phyloP scores from a whole-genome alignment of 805 yeast genomes.

The fission yeast (Schizosaccharomyces pombe) region ASM294v3 CU329670.1:2212001-2212500 shows the following conservation, averaged over 20 bases:
- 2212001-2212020: background rate
- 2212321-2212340: background rate
- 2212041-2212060: background rate
- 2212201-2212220: background rate
- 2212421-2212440: background rate
- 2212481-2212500: background rate
- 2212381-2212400: no score
- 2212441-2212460: background rate
- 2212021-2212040: background rate
- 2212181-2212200: background rate
- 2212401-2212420: background rate
- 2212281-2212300: background rate
- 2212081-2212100: background rate
- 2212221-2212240: background rate
- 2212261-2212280: background rate
- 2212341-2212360: no score
- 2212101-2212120: background rate
- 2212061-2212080: background rate
- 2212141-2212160: background rate
- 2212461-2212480: background rate
- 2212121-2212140: background rate
- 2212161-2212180: background rate
- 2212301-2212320: background rate
- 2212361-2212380: no score
- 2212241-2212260: background rate